Base-by-base conservation (phyloP, 2,329 filamentous ascomycete species). In the Thelonectria discophora region DNA sequence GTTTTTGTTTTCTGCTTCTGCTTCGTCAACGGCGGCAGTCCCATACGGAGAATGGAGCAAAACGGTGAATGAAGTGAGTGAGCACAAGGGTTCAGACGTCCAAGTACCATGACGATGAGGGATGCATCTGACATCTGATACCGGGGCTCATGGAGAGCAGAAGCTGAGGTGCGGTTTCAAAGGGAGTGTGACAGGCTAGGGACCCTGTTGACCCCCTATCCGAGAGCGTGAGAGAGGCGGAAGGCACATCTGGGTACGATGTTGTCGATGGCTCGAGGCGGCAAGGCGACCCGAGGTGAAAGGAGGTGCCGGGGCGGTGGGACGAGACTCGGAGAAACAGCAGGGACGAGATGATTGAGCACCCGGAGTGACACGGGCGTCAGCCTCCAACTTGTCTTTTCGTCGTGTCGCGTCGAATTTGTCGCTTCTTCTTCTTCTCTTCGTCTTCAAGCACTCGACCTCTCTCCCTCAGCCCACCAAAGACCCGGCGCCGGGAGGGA, bases 11-110 rank as follows among this genome's bases (percentile, higher is more conserved):
- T 42, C 42, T 39, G 21, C 21, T 24, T 18, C 58, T 64, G 58
- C 53, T 65, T 59, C 45, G 62, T 58, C 64, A 62, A 60, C 55
- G 42, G 39, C 47, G 30, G 40, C 59, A 48, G 47, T 42, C 42
- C 18, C 21, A 30, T 37, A n/a, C n/a, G n/a, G n/a, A n/a, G n/a
- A 47, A 58, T 34, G 54, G 62, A 57, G 58, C 68, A 46, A 46
- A 58, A 69, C 67, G 66, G 66, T 60, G 32, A 11, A 47, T 51
- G 32, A 17, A 20, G 17, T 20, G 40, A 17, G 18, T 11, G 34
- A 37, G 27, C 8, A 30, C 27, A 30, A 30, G 27, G 27, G 27
- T 30, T 30, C 27, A 30, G 27, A 30, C 5, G 27, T 30, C 27
- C 4, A 10, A 30, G 27, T 30, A 8, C 5, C 27, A 37, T 37